Evolutionary conservation across 139 green algal genomes (phyloP), one percentile per base, ranked within the genome.

Genomic region (Coelastrella sp.): DNA sequence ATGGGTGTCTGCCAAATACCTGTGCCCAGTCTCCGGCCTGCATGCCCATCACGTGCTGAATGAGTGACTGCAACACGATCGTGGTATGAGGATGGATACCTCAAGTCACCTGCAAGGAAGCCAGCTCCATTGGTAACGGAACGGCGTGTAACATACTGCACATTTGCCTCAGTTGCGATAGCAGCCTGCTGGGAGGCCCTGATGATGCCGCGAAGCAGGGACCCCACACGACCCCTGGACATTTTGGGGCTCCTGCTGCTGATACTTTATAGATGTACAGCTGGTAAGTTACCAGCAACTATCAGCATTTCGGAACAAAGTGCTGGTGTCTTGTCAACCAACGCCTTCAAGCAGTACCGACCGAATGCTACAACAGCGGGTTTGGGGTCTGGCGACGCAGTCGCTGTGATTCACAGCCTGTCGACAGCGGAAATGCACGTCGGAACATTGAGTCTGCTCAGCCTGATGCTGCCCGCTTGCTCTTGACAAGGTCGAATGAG

Each of bases 151-250:
- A 58, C 6, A 58, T 27, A 80, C 24, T 58, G 24, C 9, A 19
- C 15, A 59, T 58, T 19, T 57, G 74, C 9, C 9, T 80, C 25
- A 22, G 9, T 58, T 57, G 24, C 58, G 24, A 59, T 80, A 14
- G 25, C 74, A 19, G 25, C 74, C 15, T 57, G 25, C 74, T 80
- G 24, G 25, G 74, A 80, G 24, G 74, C 74, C 74, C 74, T 12
- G 25, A 80, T 58, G 25, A 80, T 58, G 7, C 74, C 74, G 25
- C 74, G 74, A 15, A 80, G 74, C 74, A 80, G 74, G 25, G 74
- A 80, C 74, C 74, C 74, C 74, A 80, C 74, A 80, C 74, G 74
- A 58, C n/a, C 25, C 74, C 24, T 80, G 74, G 74, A 57, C 74
- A 80, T 58, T 80, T 14, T 80, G 25, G 25, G 24, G 24, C 24